phyloP scores from a whole-genome alignment of 352 stramenopile genomes.

The Phytophthora lateralis region DNA sequence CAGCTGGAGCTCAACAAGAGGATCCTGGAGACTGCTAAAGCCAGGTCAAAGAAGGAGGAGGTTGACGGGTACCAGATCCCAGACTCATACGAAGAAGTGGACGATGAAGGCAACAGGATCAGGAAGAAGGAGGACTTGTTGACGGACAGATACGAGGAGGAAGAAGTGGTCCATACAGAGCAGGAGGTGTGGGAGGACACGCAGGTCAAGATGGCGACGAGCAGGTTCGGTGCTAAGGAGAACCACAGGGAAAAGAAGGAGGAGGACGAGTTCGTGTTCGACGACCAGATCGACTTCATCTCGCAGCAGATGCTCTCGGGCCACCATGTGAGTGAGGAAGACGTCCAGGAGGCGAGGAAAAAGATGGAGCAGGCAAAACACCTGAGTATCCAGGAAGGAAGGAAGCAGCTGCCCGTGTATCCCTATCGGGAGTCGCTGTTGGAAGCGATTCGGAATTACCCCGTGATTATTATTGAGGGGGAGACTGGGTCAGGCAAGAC shows the following conservation, averaged over 20 bases:
- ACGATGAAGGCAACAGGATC: conserved; percentile 89
- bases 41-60: conserved; percentile 56
- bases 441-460: conserved; percentile 95
- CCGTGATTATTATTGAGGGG: conserved; percentile 86
- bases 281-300: conserved; percentile 99
- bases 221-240: conserved; percentile 69
- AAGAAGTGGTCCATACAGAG: conserved; percentile 94
- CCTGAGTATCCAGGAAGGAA: conserved; percentile 94
- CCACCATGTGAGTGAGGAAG: conserved; percentile 83
- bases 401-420: conserved; percentile 97
- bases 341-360: conserved; percentile 68
- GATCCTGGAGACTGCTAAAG: conserved; percentile 91
- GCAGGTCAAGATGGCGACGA: conserved; percentile 91
- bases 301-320: conserved; percentile 89
- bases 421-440: conserved; percentile 98
- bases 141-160: conserved; percentile 94
- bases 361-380: conserved; percentile 87
- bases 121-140: conserved; percentile 93
- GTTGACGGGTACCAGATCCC: conserved; percentile 94
- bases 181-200: conserved; percentile 98
- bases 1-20: conserved; percentile 85
- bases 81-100: conserved; percentile 95
- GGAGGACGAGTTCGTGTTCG: conserved; percentile 97
- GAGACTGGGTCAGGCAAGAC: conserved; percentile 98
- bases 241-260: conserved; percentile 48